Conservation (phyloP, 1,284 basidiomycete species). For the Ganoderma sp. region DNA sequence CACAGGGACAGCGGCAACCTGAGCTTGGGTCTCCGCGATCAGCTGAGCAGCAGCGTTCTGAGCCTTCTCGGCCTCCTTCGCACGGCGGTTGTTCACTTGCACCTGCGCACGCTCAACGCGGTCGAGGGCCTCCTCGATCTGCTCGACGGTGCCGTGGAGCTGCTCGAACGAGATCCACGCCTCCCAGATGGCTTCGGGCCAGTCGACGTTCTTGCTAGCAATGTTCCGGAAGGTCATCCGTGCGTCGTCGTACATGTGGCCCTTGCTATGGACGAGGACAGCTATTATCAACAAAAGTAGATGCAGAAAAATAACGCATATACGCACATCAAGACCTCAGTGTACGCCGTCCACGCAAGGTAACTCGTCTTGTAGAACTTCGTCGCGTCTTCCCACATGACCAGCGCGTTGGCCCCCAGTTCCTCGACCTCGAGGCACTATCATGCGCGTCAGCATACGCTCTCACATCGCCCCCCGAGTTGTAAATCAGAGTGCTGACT, state of each 20-base stretch:
- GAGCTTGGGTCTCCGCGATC: constrained; percentile 51
- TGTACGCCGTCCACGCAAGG: constrained; percentile 70
- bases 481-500: constrained; percentile 39
- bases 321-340: constrained; percentile 69
- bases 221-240: constrained; percentile 70
- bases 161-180: constrained; percentile 89
- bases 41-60: constrained; percentile 59
- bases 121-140: constrained; percentile 71
- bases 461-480: neutral
- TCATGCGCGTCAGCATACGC: constrained; percentile 14
- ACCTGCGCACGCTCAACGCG: constrained; percentile 71
- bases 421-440: constrained; percentile 56
- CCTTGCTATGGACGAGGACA: constrained; percentile 49
- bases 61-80: constrained; percentile 71
- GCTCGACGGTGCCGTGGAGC: constrained; percentile 74
- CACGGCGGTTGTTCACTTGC: constrained; percentile 66
- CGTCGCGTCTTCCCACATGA: constrained; percentile 66
- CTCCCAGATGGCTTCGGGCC: constrained; percentile 92
- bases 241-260: constrained; percentile 62
- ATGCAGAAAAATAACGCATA: neutral
- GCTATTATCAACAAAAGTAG: neutral
- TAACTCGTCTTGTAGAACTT: constrained; percentile 75
- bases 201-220: constrained; percentile 78
- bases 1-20: constrained; percentile 12
- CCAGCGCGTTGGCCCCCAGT: constrained; percentile 57